Evolutionary conservation across 2,329 filamentous ascomycete genomes (phyloP).

Genomic region (Talaromyces sp.): DNA sequence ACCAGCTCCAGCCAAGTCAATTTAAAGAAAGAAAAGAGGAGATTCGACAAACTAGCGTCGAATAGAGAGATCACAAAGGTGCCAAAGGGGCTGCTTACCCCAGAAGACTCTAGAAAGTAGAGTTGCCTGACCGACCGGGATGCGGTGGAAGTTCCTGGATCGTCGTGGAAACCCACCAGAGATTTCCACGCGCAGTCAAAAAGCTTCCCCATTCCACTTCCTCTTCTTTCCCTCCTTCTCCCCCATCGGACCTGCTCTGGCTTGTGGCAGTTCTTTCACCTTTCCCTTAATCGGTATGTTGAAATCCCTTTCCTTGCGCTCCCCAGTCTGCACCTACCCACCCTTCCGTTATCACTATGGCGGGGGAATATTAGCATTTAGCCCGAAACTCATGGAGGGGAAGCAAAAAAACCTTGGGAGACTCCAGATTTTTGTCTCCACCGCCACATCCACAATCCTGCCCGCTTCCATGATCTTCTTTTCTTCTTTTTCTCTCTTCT

Average conservation of each 20-base stretch:
- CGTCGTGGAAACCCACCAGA: constrained; percentile 39
- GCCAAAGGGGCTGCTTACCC: not conserved
- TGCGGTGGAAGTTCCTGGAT: constrained; percentile 44
- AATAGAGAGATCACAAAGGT: not conserved
- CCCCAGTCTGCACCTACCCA: constrained; percentile 14
- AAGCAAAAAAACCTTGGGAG: too few relatives aligned
- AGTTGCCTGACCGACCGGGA: constrained; percentile 26
- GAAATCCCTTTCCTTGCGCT: constrained; percentile 15
- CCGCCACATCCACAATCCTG: not conserved
- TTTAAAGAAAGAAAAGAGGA: not conserved
- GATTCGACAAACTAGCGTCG: not conserved
- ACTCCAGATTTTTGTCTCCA: too few relatives aligned
- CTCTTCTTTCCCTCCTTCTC: constrained; percentile 12
- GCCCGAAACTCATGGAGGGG: too few relatives aligned
- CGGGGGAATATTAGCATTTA: too few relatives aligned
- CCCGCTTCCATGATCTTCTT: constrained; percentile 6
- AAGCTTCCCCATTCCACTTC: constrained; percentile 13
- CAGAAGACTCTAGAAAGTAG: constrained; percentile 25
- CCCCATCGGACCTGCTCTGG: constrained; percentile 23
- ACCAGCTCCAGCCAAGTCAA: not conserved
- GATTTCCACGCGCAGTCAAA: constrained; percentile 37
- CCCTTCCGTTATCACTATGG: constrained; percentile 12
- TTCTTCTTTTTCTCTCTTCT: constrained; percentile 16
- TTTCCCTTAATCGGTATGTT: constrained; percentile 14
- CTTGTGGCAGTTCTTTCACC: constrained; percentile 26